Conservation (phyloP, 2,329 filamentous ascomycete species). For the Calycina herbarum region DNA sequence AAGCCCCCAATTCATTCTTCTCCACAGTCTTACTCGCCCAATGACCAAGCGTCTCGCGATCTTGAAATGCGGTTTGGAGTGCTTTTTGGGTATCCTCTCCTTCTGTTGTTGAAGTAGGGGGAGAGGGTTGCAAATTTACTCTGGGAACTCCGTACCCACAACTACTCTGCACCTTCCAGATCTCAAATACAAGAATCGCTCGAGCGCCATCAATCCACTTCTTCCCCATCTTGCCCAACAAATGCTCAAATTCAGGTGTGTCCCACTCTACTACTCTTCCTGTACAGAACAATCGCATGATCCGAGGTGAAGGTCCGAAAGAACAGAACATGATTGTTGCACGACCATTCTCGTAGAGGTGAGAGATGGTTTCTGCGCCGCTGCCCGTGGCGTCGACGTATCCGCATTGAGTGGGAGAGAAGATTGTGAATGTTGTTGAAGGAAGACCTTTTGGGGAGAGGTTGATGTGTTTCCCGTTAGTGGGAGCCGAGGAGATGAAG, state of each 20-base stretch:
- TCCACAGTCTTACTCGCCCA: conserved; percentile 51
- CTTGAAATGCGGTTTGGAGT: conserved; percentile 42
- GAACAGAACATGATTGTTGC: conserved; percentile 74
- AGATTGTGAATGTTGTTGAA: conserved; percentile 60
- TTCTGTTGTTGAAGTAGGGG: not conserved
- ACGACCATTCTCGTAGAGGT: conserved; percentile 75
- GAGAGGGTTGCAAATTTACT: conserved; percentile 18
- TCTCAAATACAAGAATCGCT: conserved; percentile 60
- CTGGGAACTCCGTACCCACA: conserved; percentile 65
- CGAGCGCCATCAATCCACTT: conserved; percentile 50
- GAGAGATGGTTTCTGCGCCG: conserved; percentile 73
- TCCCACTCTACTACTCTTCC: conserved; percentile 61
- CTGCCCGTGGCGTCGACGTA: conserved; percentile 76
- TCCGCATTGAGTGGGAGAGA: conserved; percentile 55
- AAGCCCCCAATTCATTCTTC: conserved; percentile 51
- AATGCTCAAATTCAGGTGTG: conserved; percentile 47
- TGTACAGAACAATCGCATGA: conserved; percentile 63
- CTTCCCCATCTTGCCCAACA: conserved; percentile 47
- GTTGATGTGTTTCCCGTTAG: conserved; percentile 69
- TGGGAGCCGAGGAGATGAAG: conserved; percentile 72
- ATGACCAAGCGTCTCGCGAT: conserved; percentile 56
- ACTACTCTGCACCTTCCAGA: conserved; percentile 66
- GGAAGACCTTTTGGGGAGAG: conserved; percentile 75
- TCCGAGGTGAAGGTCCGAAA: conserved; percentile 59
- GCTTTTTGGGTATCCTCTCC: conserved; percentile 32